Evolutionary conservation across 176 grass and related monocot genomes (phyloP), one percentile per base, ranked within the genome.

Genomic region (Lolium perenne): DNA sequence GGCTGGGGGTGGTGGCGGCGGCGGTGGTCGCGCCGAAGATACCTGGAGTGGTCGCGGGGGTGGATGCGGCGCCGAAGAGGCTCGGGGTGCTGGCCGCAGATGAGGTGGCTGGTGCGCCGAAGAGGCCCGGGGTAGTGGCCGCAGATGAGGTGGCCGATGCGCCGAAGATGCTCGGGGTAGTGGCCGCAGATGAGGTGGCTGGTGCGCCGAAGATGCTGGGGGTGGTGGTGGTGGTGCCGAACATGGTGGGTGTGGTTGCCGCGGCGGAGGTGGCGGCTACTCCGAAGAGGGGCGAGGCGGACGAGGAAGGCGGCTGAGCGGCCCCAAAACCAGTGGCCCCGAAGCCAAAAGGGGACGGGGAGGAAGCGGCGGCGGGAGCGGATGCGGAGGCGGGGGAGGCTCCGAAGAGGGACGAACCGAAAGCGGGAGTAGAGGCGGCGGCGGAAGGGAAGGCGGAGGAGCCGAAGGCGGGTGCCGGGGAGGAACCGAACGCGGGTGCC

Each of bases 301-400:
- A 53, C 14, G 85, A 43, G 71, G 84, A 58, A 26, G 84, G 81
- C 21, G 88, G 86, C 56, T 84, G 25, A 35, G 83, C 26, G 66
- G 82, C 87, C 53, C 83, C 79, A 60, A 88, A 87, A 20, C 78
- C 72, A 16, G 29, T 79, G 62, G 84, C 62, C 55, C 83, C 80
- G 65, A 90, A 94, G 20, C 87, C 90, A 22, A 80, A 88, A 21
- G 94, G 45, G 65, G 91, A 87, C 22, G 86, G 15, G 50, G 87
- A 63, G 49, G 94, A 73, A 54, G 74, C 43, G 29, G 85, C 25
- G 50, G 81, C 23, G 66, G 78, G 72, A 68, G 82, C 81, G 10
- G 88, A 58, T 13, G 85, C 62, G 74, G 89, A 10, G 67, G 88
- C 68, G 54, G 90, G 38, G 29, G 88, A 57, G 38, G 92, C 17